Evolutionary conservation across 1,284 basidiomycete species (phyloP), one percentile per base, ranked within the genome.

Genomic region (Trametes versicolor): DNA sequence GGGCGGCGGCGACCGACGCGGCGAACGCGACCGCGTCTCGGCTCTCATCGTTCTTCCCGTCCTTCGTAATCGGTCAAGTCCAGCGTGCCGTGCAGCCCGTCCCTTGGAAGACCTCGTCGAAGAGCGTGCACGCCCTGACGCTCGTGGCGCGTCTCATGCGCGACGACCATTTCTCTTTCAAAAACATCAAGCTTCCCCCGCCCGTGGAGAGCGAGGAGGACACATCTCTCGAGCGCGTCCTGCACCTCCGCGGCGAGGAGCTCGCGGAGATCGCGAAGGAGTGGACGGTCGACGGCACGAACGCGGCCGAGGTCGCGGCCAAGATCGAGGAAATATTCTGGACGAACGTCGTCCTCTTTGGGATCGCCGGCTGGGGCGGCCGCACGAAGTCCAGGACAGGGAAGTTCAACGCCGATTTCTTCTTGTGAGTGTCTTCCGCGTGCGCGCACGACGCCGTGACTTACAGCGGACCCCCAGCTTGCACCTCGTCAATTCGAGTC

Each of bases 261-360:
- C 73, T 90, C 13, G 72, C 77, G 9, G 74, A 80, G 21, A 80
- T 86, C 58, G 82, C 82, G 13, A 73, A 78, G 5, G 78, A 82
- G 67, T 91, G 88, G 90, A 77, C 74, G 17, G 76, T 83, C 8
- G 76, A 79, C 48, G 72, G 79, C 74, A 67, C 67, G 3, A 74
- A 73, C 10, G 64, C 76, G 2, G 75, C 76, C 17, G 79, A 81
- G 15, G 65, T 83, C 15, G 78, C 78, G 58, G 72, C 76, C 23
- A 81, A 83, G 58, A 72, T 83, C 37, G 83, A 85, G 65, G 81
- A 86, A 60, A 71, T 85, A 7, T 73, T 75, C 25, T 84, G 82
- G 80, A 73, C 77, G 29, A 79, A 76, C 37, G 74, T 67, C 2
- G 65, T 82, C 41, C 72, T 83, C 19, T 85, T 82, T 56, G 82